Evolutionary conservation across 345 rosid genomes (phyloP).

Genomic region (Syzygium oleosum): DNA sequence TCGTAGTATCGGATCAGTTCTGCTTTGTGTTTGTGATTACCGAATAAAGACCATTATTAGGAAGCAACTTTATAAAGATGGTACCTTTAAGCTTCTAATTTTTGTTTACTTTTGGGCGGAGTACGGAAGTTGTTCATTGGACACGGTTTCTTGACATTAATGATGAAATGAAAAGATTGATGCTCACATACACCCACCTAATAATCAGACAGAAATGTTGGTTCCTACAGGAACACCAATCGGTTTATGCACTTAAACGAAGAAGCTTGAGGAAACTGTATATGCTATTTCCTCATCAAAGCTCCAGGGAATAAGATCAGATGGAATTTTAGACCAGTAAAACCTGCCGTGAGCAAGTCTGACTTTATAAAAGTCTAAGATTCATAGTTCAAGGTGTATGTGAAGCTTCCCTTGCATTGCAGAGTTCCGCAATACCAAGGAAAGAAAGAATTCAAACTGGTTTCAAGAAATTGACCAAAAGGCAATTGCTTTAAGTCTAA

Average conservation of each 20-base stretch:
- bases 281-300: neutral
- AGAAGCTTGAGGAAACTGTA: neutral
- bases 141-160: neutral
- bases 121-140: neutral
- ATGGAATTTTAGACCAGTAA: neutral
- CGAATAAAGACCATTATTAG: neutral
- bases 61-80: neutral
- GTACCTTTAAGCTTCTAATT: neutral
- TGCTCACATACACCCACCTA: too few relatives aligned
- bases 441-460: neutral
- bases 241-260: neutral
- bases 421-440: neutral
- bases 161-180: neutral
- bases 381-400: neutral
- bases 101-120: neutral
- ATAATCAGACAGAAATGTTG: neutral
- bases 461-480: neutral
- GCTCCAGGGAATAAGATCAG: neutral
- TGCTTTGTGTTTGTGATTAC: neutral
- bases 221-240: neutral
- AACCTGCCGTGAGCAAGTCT: neutral
- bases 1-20: neutral
- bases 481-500: neutral
- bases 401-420: neutral
- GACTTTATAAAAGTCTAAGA: neutral